phyloP scores from a whole-genome alignment of 2,329 filamentous ascomycete genomes.

The Cytospora leucostoma region DNA sequence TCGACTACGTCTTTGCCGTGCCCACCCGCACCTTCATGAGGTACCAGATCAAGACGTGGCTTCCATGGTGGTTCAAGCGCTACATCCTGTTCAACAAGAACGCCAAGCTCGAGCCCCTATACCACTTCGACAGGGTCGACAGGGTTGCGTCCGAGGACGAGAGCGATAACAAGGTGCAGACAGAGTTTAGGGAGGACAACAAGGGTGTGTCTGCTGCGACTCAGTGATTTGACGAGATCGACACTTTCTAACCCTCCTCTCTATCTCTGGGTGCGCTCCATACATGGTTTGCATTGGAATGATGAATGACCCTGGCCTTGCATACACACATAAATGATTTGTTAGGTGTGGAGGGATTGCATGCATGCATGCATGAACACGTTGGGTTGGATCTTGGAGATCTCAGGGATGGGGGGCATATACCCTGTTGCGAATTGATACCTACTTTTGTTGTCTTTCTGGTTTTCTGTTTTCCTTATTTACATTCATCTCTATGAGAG shows the following conservation, averaged over 20 bases:
- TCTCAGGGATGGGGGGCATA: neutral
- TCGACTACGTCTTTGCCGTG: conserved; percentile 63
- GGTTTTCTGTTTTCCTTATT: neutral
- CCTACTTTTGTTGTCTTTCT: neutral
- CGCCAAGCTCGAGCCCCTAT: conserved; percentile 45
- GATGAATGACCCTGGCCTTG: neutral
- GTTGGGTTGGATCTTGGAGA: neutral
- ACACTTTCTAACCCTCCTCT: neutral
- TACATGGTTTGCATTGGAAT: neutral
- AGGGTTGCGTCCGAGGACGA: conserved; percentile 8
- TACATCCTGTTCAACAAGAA: conserved; percentile 54
- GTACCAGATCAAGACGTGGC: conserved; percentile 56
- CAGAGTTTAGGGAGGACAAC: neutral
- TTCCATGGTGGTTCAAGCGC: conserved; percentile 63
- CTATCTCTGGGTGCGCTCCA: neutral
- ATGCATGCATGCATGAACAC: too few species aligned
- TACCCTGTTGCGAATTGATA: neutral
- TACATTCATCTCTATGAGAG: neutral
- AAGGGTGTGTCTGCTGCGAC: neutral
- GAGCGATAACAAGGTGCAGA: conserved; percentile 9
- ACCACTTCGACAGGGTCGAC: conserved; percentile 38
- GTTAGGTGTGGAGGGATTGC: neutral
- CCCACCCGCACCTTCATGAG: conserved; percentile 58
- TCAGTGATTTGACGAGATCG: neutral
- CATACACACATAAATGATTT: neutral